Percentiles rank a stretch among this genome's conserved stretches.
These are phyloP conservation scores for Dittrichia graveolens DNA, from an alignment of 129 eudicot species.

Conservation along the genomic window DNA sequence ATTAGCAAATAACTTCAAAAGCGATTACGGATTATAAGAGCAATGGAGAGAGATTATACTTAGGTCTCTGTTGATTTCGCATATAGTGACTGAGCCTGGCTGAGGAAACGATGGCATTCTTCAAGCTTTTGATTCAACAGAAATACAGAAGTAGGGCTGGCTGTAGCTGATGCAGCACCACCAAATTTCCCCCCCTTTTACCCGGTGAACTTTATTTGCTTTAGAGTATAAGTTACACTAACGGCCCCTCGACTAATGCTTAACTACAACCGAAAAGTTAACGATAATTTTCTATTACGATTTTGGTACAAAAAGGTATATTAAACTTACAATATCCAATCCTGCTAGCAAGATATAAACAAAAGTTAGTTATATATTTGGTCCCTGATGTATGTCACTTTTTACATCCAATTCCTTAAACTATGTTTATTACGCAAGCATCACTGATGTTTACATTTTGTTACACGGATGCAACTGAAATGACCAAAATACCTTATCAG, in stretches of 20 bases:
- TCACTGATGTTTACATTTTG: too few relatives aligned
- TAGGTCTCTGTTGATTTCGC: conserved; percentile 91
- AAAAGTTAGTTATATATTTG: too few relatives aligned
- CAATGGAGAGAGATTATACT: conserved; percentile 41
- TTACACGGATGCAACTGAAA: too few relatives aligned
- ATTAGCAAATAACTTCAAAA: background rate
- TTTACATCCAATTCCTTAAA: too few relatives aligned
- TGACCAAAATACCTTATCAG: too few relatives aligned
- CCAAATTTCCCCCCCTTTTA: conserved; percentile 33
- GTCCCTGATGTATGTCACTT: too few relatives aligned
- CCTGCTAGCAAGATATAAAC: too few relatives aligned
- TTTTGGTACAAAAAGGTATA: too few relatives aligned
- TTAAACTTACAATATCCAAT: too few relatives aligned
- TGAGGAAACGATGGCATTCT: conserved; percentile 89
- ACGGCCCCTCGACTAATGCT: background rate
- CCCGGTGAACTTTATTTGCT: conserved; percentile 23
- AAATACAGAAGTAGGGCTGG: conserved; percentile 35
- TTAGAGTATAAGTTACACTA: conserved; percentile 5
- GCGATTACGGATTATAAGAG: background rate
- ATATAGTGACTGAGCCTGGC: conserved; percentile 79
- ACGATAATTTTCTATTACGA: too few relatives aligned
- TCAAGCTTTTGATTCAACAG: conserved; percentile 6
- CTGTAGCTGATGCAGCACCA: background rate
- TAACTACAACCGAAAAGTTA: too few relatives aligned
- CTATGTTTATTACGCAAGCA: too few relatives aligned